Evolutionary conservation across 1,284 basidiomycete genomes (phyloP), one percentile per base, ranked within the genome.

Genomic region (Leccinum griseonigrum): DNA sequence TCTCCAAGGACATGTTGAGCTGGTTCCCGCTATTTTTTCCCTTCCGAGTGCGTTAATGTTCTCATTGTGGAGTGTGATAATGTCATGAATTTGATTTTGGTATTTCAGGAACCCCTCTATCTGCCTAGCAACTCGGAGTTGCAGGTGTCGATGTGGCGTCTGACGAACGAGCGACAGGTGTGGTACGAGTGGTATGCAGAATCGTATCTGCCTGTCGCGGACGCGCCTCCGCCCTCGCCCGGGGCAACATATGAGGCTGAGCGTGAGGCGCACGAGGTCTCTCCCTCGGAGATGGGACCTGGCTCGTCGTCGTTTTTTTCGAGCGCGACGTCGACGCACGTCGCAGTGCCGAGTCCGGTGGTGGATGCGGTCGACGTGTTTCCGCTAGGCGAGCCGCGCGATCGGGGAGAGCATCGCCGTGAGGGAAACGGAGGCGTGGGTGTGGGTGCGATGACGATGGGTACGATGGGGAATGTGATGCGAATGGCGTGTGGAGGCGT

Each of bases 111-210:
- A 68, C 94, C 97, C 1, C 77, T 99, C 7, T 98, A 98, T 73
- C 83, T 99, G 1, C 97, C 97, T 11, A 90, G 90, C 63, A 90
- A 93, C 69, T 90, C 92, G 28, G 97, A 99, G 75, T 79, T 99
- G 16, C 91, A 95, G 60, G 93, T 98, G 9, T 92, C 92, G 58
- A 85, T 99, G 57, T 99, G 97, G 97, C 87, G 97, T 32, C 77
- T 98, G 61, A 95, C 95, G 1, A 92, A 92, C 73, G 83, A 88
- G 63, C 85, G 88, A 34, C 86, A 91, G 69, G 94, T 99, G 8
- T 99, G 97, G 97, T 99, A 98, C 77, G 97, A 99, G 76, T 99
- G 97, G 97, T 88, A 90, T 69, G 95, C 94, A 0, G 95, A 98
- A 71, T 88, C 90, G 3, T 98, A 92, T 79, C 80, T 98, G 48